phyloP scores from a whole-genome alignment of 2,329 filamentous ascomycete genomes.

The Sporothrix inflata region DNA sequence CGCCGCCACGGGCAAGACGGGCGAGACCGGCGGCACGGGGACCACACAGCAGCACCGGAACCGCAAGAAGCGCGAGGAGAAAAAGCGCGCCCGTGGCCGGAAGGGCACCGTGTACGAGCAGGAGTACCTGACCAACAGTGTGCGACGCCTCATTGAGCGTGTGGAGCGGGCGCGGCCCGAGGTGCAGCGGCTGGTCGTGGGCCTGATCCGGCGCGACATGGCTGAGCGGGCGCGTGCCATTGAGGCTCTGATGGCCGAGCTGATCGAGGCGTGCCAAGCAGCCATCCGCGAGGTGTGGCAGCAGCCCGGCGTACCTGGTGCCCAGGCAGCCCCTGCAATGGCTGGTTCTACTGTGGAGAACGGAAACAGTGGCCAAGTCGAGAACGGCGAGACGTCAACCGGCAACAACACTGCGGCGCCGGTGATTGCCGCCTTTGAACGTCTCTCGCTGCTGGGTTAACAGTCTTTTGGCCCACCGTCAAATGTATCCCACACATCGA shows the following conservation, averaged over 20 bases:
- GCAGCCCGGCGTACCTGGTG: constrained; percentile 32
- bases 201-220: constrained; percentile 80
- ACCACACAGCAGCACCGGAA: constrained; percentile 67
- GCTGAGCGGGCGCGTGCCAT: constrained; percentile 81
- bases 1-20: constrained; percentile 50
- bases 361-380: constrained; percentile 30
- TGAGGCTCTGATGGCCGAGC: constrained; percentile 72
- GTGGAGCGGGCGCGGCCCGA: constrained; percentile 75
- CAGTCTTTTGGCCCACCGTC: not conserved
- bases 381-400: not conserved
- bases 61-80: constrained; percentile 80
- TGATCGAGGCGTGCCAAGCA: constrained; percentile 68
- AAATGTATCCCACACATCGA: not conserved
- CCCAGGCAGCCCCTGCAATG: not conserved
- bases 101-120: constrained; percentile 98
- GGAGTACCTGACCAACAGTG: constrained; percentile 90
- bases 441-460: constrained; percentile 55
- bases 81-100: constrained; percentile 90
- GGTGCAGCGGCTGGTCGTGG: constrained; percentile 73
- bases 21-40: constrained; percentile 29
- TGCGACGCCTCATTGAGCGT: constrained; percentile 80
- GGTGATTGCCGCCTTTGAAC: constrained; percentile 53
- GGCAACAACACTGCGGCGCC: constrained; percentile 44
- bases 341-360: not conserved
- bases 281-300: constrained; percentile 71